Evolutionary conservation across 2,329 filamentous ascomycete genomes (phyloP).

Genomic region (Clarireedia paspali): DNA sequence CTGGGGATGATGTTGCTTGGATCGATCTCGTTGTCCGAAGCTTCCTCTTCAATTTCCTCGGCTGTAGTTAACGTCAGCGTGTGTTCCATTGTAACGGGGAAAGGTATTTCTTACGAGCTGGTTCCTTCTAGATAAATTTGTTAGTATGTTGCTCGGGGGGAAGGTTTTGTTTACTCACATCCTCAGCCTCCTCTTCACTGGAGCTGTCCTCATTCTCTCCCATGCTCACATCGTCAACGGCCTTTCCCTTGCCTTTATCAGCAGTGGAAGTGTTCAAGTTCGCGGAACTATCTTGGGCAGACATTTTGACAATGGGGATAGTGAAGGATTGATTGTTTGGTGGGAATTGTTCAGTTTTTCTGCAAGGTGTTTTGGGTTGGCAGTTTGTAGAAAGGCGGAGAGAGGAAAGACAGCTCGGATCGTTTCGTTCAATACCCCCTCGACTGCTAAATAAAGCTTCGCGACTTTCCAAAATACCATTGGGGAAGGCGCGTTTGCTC

Average conservation of each 20-base stretch:
- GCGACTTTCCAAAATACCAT: neutral
- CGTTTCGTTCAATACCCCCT: too few species aligned
- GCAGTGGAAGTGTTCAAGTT: constrained; percentile 32
- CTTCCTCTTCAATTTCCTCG: constrained; percentile 66
- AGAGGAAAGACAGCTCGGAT: too few species aligned
- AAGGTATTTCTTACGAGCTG: constrained; percentile 21
- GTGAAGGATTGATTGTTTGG: neutral
- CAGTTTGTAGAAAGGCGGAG: too few species aligned
- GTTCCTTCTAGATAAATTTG: constrained; percentile 11
- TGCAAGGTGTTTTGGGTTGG: neutral
- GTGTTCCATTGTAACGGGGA: constrained; percentile 3
- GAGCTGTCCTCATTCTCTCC: constrained; percentile 53
- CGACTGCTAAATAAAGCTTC: too few species aligned
- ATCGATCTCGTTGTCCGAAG: constrained; percentile 88
- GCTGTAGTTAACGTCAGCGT: constrained; percentile 24
- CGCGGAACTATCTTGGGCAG: constrained; percentile 31
- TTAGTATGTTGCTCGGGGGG: constrained; percentile 7
- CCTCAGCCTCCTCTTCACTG: constrained; percentile 60
- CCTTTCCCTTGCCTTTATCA: constrained; percentile 87
- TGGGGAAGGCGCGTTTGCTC: neutral
- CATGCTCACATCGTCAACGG: constrained; percentile 54
- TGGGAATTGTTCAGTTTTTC: too few species aligned
- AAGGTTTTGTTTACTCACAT: constrained; percentile 37
- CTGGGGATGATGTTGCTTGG: constrained; percentile 75
- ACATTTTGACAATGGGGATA: constrained; percentile 31